Percentiles rank a stretch among this genome's conserved stretches.
These are phyloP conservation scores for Fraxinus latifolia DNA, from an alignment of 305 asterid species.

Conservation along the genomic window DNA sequence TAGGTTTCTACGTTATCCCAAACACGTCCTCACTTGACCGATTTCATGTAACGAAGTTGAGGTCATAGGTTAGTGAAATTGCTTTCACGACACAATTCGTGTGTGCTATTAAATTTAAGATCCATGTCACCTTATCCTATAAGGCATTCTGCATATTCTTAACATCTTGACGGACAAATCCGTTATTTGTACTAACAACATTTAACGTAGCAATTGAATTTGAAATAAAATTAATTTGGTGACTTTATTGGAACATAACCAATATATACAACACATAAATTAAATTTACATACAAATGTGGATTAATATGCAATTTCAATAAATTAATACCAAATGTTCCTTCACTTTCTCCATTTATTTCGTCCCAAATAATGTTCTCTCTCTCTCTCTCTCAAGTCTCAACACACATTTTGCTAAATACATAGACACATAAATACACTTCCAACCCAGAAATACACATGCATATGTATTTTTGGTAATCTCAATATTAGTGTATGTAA, in stretches of 20 bases:
- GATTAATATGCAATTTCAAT: not conserved
- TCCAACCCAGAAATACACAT: conserved; percentile 28
- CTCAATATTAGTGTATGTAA: conserved; percentile 25
- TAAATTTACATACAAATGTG: not conserved
- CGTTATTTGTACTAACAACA: not conserved
- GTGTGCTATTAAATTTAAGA: not conserved
- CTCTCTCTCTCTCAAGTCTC: conserved; percentile 10
- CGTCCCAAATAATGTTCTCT: conserved; percentile 29
- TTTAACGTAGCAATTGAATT: not conserved
- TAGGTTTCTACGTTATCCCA: not conserved
- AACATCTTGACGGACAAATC: not conserved
- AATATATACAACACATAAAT: not conserved
- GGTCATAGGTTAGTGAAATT: not conserved
- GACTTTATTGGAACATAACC: not conserved
- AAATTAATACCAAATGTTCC: conserved; percentile 28
- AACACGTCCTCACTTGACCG: not conserved
- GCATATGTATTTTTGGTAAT: conserved; percentile 28
- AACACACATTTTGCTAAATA: not conserved
- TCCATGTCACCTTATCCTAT: not conserved
- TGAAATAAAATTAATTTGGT: not conserved
- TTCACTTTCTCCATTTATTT: conserved; percentile 47
- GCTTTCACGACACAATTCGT: not conserved
- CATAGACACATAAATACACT: not conserved
- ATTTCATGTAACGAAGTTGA: not conserved
- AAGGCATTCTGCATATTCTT: not conserved